Evolutionary conservation across 208 protist species (phyloP), one percentile per base, ranked within the genome.

Genomic region (Histomonas meleagridis): DNA sequence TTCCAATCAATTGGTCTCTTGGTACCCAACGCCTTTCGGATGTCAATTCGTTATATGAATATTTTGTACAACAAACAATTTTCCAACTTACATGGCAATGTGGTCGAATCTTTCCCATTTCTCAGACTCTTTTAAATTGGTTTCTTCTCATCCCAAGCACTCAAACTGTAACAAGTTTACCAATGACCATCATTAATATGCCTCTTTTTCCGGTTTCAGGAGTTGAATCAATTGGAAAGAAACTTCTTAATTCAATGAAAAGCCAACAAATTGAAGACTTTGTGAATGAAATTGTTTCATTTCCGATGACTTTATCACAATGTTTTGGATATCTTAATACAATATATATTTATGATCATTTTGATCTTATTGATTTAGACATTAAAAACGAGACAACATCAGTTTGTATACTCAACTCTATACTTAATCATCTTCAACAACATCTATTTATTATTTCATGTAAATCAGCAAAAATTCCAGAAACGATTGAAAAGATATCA

Each of bases 281-380:
- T 16, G 7, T 72, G 3, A 32, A 72, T 43, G 1, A 18, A 43
- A 43, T 72, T 2, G 40, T 72, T 32, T 35, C 65, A 1, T 32
- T 72, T 18, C 65, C 65, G 40, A 72, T 72, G 65, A 5, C 32
- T 43, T 7, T 72, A 10, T 72, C 65, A 35, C 40, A 23, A 43
- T 12, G 32, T 43, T 72, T 72, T 40, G 65, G 65, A 10, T 72
- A 43, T 28, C 32, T 43, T 4, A 72, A 72, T 43, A 72, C 40
- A 72, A 72, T 72, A 43, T 72, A 72, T 72, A 72, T 72, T 28
- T 72, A 43, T 40, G 65, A 72, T 72, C 65, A 72, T 43, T 32
- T 72, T 72, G 65, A 72, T 72, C 40, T 72, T 18, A 43, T 26
- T 28, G 40, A 72, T 72, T 72, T 72, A 26, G 32, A 26, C 32